Evolutionary conservation across 2,329 filamentous ascomycete species (phyloP).

Genomic region (Neofusicoccum cordaticola): DNA sequence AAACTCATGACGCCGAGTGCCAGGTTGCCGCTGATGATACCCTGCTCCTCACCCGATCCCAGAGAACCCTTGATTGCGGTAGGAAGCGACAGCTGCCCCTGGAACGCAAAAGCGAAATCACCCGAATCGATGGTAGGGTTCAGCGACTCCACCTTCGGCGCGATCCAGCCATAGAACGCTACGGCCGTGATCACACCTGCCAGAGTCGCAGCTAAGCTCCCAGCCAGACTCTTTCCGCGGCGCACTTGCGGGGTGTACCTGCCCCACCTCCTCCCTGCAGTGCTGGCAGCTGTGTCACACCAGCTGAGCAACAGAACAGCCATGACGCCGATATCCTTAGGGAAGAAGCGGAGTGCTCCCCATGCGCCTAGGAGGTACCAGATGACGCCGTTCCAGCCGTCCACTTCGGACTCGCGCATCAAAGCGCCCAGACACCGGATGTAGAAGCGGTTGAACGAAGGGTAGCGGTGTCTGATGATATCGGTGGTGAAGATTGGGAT

Average conservation of each 20-base stretch:
- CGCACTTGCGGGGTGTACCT: conserved; percentile 83
- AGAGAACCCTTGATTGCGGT: conserved; percentile 55
- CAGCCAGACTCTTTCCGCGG: conserved; percentile 86
- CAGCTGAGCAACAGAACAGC: conserved; percentile 87
- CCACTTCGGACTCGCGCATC: conserved; percentile 95
- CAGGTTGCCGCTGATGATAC: conserved; percentile 64
- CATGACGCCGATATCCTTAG: conserved; percentile 90
- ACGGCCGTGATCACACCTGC: conserved; percentile 80
- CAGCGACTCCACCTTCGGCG: conserved; percentile 47
- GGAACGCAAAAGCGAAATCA: conserved; percentile 73
- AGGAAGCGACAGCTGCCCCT: conserved; percentile 71
- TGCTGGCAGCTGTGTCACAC: conserved; percentile 97
- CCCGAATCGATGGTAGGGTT: conserved; percentile 35
- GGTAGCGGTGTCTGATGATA: conserved; percentile 76
- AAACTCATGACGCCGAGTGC: conserved; percentile 80
- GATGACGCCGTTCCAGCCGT: conserved; percentile 94
- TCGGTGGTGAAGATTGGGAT: conserved; percentile 83
- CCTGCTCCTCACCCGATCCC: conserved; percentile 58
- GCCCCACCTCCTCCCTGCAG: conserved; percentile 86
- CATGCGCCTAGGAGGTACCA: conserved; percentile 93
- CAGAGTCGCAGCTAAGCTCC: conserved; percentile 77
- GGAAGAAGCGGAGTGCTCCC: conserved; percentile 79
- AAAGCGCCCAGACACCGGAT: conserved; percentile 80
- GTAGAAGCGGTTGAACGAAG: conserved; percentile 81
- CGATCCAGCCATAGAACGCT: conserved; percentile 85